Percentiles rank a stretch among this genome's conserved stretches.
phyloP scores from a whole-genome alignment of 805 yeast genomes.

The Candida methanosorbosa region DNA sequence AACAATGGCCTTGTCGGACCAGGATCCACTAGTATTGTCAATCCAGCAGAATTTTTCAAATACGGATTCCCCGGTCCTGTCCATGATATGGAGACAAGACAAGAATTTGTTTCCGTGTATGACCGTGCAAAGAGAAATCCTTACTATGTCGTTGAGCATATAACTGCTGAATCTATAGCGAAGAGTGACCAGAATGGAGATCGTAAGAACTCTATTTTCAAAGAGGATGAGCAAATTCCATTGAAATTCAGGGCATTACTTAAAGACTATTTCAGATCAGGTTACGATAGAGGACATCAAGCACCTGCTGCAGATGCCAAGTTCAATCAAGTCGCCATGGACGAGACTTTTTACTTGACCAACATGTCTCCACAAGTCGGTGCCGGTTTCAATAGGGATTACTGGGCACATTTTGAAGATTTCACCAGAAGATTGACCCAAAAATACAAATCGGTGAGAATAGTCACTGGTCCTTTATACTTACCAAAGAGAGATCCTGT shows the following conservation, averaged over 20 bases:
- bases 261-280: slow-evolving; percentile 86
- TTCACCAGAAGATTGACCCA: slow-evolving; percentile 72
- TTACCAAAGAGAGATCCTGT: slow-evolving; percentile 63
- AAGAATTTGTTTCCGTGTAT: slow-evolving; percentile 78
- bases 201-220: slow-evolving; percentile 73
- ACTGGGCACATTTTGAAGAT: slow-evolving; percentile 96
- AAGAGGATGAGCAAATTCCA: slow-evolving; percentile 82
- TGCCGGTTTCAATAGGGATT: slow-evolving; percentile 92
- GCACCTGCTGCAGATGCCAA: slow-evolving; percentile 98
- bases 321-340: slow-evolving; percentile 85
- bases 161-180: slow-evolving; percentile 63
- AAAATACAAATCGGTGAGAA: slow-evolving; percentile 66
- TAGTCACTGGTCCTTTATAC: slow-evolving; percentile 90
- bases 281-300: slow-evolving; percentile 94
- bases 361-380: slow-evolving; percentile 98
- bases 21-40: slow-evolving; percentile 31
- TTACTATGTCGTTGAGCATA: slow-evolving; percentile 76
- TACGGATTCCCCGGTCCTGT: slow-evolving; percentile 96
- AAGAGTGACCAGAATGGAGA: slow-evolving; percentile 47
- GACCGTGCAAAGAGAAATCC: slow-evolving; percentile 84
- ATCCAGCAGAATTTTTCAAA: slow-evolving; percentile 76
- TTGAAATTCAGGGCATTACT: slow-evolving; percentile 63
- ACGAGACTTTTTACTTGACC: slow-evolving; percentile 83
- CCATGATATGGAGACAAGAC: slow-evolving; percentile 67
- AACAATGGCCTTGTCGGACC: too few species aligned